Conservation (phyloP, 352 stramenopile species). For the Thraustochytrium striatum region DNA sequence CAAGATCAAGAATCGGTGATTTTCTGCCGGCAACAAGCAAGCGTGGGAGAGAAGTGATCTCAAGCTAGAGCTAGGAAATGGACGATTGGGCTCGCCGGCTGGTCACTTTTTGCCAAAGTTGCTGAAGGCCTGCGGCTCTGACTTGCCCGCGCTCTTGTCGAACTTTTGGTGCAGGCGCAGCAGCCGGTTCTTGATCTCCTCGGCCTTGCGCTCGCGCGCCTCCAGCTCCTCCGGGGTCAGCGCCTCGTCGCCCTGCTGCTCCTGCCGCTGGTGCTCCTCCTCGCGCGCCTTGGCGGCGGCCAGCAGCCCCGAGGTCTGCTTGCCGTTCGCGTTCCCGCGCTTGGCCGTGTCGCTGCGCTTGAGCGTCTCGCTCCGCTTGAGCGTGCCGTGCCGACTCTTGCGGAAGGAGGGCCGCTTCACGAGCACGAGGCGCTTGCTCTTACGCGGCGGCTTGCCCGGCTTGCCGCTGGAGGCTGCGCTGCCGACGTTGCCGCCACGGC, state of each 20-base stretch:
- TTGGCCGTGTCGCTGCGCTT: background rate
- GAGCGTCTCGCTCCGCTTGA: too few species aligned
- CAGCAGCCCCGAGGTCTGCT: background rate
- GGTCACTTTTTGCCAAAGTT: constrained; percentile 1
- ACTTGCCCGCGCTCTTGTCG: background rate
- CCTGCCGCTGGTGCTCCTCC: background rate
- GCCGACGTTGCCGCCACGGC: background rate
- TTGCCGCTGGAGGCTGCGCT: background rate
- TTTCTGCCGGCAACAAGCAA: background rate
- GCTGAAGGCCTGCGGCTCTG: background rate
- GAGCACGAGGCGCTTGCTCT: too few species aligned
- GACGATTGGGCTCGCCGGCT: too few species aligned
- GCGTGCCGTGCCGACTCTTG: too few species aligned
- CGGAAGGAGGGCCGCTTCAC: too few species aligned
- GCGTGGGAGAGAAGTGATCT: too few species aligned
- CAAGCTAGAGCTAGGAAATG: too few species aligned
- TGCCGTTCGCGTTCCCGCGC: background rate
- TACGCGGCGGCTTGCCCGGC: too few species aligned
- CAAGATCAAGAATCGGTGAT: constrained; percentile 11
- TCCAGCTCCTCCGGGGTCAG: background rate
- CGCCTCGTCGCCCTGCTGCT: background rate
- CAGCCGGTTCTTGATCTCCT: constrained; percentile 29
- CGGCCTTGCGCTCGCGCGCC: constrained; percentile 20
- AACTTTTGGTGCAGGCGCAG: constrained; percentile 29
- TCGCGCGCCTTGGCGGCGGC: background rate